Percentiles rank a stretch among this genome's conserved stretches.
Conservation (phyloP, 345 rosid genomes). For the Citrus maxima region DNA sequence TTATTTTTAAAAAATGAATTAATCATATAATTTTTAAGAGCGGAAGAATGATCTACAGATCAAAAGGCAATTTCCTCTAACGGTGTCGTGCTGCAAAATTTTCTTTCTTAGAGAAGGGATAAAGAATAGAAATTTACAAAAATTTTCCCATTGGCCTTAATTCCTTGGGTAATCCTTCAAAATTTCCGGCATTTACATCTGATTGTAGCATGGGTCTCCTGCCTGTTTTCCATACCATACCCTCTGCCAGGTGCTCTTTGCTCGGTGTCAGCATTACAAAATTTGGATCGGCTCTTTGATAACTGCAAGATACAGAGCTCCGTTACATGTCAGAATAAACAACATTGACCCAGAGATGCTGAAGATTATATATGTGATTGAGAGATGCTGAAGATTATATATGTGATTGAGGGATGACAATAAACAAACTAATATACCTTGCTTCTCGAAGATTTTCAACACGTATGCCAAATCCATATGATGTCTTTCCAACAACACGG, state of each 20-base stretch:
- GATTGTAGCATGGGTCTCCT: conserved; percentile 73
- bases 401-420: neutral
- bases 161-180: conserved; percentile 59
- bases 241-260: conserved; percentile 91
- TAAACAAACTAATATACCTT: conserved; percentile 39
- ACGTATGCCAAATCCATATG: conserved; percentile 73
- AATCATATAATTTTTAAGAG: neutral
- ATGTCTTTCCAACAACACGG: conserved; percentile 40
- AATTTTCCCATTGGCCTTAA: conserved; percentile 66
- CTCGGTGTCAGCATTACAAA: conserved; percentile 81
- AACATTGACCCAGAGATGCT: neutral
- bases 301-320: conserved; percentile 42
- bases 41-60: no score
- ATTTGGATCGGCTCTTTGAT: conserved; percentile 92
- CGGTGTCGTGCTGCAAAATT: neutral
- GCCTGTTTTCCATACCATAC: conserved; percentile 65
- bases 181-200: conserved; percentile 66
- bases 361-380: no score
- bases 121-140: conserved; percentile 28
- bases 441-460: conserved; percentile 82
- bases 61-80: neutral
- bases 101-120: neutral
- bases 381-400: no score
- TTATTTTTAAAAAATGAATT: no score
- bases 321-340: neutral